Evolutionary conservation across 164 flowering plant genomes (phyloP).

Genomic region (Amborella trichopoda): DNA sequence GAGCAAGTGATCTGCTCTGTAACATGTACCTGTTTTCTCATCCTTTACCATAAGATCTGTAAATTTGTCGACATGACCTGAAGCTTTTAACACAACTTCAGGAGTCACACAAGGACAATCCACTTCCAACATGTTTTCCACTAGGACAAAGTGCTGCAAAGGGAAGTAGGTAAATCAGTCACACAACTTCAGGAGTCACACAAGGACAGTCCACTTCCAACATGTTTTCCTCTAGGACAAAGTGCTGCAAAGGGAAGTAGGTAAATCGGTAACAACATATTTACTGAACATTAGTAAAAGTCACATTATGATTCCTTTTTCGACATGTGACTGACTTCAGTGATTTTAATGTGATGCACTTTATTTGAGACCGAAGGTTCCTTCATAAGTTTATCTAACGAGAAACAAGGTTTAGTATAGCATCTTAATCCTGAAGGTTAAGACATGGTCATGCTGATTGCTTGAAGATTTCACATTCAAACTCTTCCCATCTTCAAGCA

Average conservation of each 20-base stretch:
- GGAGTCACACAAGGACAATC: conserved; percentile 98
- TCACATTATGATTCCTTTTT: no score
- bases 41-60: conserved; percentile 99
- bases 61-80: conserved; percentile 97
- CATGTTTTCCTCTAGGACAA: conserved; percentile 94
- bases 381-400: no score
- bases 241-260: conserved; percentile 76
- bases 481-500: no score
- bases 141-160: conserved; percentile 83
- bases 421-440: no score
- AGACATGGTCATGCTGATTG: no score
- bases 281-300: no score
- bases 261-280: neutral
- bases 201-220: conserved; percentile 96
- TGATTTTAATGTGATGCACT: no score
- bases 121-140: conserved; percentile 95
- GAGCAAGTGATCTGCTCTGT: conserved; percentile 92
- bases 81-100: conserved; percentile 87
- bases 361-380: no score
- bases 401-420: no score
- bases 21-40: conserved; percentile 81
- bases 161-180: neutral
- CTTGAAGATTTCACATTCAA: no score
- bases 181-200: conserved; percentile 88
- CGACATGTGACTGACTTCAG: no score